A percentile compares a stretch with the other conserved stretches of the same genome.
phyloP scores from a whole-genome alignment of 345 rosid species.

The Salix dunnii region DNA sequence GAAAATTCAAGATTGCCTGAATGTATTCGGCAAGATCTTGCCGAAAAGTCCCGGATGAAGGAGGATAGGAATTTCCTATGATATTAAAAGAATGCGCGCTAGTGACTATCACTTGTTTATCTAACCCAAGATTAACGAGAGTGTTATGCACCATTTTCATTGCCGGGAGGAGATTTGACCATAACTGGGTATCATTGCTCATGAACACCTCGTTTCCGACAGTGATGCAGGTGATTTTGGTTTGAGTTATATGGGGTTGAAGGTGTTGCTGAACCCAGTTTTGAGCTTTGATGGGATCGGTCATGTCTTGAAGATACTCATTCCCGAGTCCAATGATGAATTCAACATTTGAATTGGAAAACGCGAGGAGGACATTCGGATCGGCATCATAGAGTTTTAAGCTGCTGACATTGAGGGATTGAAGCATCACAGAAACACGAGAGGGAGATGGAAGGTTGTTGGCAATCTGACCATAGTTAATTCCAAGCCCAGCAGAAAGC shows the following conservation, averaged over 20 bases:
- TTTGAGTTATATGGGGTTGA: slow-evolving; percentile 53
- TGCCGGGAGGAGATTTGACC: slow-evolving; percentile 62
- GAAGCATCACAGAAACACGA: slow-evolving; percentile 52
- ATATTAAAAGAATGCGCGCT: slow-evolving; percentile 66
- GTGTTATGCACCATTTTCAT: slow-evolving; percentile 55
- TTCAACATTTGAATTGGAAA: slow-evolving; percentile 61
- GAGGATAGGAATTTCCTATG: slow-evolving; percentile 58
- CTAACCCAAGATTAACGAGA: slow-evolving; percentile 56
- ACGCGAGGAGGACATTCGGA: slow-evolving; percentile 71
- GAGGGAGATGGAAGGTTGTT: slow-evolving; percentile 79
- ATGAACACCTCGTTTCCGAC: slow-evolving; percentile 83
- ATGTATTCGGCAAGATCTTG: slow-evolving; percentile 50
- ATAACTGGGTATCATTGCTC: slow-evolving; percentile 32
- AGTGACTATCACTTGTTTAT: slow-evolving; percentile 60
- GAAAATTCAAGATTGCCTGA: slow-evolving; percentile 58
- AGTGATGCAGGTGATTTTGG: slow-evolving; percentile 55
- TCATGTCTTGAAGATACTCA: slow-evolving; percentile 52
- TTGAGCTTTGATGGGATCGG: slow-evolving; percentile 56
- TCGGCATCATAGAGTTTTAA: slow-evolving; percentile 82
- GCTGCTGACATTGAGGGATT: slow-evolving; percentile 61
- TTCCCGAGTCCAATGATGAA: slow-evolving; percentile 76
- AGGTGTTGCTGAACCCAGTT: slow-evolving; percentile 62
- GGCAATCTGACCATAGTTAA: slow-evolving; percentile 90
- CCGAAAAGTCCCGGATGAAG: slow-evolving; percentile 66
- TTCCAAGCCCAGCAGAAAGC: slow-evolving; percentile 51